phyloP scores from a whole-genome alignment of 306 rosid species.

The Styphnolobium japonicum region DNA sequence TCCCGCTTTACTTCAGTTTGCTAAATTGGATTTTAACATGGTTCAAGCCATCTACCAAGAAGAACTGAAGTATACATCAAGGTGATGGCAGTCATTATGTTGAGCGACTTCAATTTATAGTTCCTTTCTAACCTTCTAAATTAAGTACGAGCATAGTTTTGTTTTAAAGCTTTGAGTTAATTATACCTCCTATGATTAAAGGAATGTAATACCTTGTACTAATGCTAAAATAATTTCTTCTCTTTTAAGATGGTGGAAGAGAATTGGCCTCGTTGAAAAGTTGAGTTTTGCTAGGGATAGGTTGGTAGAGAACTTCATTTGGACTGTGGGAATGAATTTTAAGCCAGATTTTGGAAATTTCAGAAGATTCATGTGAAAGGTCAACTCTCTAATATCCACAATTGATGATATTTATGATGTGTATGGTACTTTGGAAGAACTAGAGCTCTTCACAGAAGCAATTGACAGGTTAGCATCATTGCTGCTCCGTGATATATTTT shows the following conservation, averaged over 20 bases:
- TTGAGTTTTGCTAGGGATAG: slow-evolving; percentile 21
- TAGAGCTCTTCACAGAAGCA: slow-evolving; percentile 16
- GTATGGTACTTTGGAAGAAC: slow-evolving; percentile 15
- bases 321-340: slow-evolving; percentile 12
- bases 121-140: neutral
- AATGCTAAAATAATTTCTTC: neutral
- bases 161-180: too few relatives aligned
- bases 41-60: slow-evolving; percentile 8
- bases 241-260: slow-evolving; percentile 26
- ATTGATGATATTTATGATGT: slow-evolving; percentile 24
- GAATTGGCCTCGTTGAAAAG: neutral
- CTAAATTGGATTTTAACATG: slow-evolving; percentile 2
- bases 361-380: neutral
- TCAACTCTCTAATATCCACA: neutral
- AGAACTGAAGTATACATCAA: slow-evolving; percentile 5
- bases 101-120: neutral
- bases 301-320: neutral
- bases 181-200: neutral
- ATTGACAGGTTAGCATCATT: slow-evolving; percentile 9
- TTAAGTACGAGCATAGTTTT: neutral
- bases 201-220: neutral
- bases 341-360: neutral
- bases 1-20: neutral
- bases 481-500: neutral
- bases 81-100: neutral